Conservation (phyloP, 1,139 yeast genomes). For the Yamadazyma pseudoaaseri region DNA sequence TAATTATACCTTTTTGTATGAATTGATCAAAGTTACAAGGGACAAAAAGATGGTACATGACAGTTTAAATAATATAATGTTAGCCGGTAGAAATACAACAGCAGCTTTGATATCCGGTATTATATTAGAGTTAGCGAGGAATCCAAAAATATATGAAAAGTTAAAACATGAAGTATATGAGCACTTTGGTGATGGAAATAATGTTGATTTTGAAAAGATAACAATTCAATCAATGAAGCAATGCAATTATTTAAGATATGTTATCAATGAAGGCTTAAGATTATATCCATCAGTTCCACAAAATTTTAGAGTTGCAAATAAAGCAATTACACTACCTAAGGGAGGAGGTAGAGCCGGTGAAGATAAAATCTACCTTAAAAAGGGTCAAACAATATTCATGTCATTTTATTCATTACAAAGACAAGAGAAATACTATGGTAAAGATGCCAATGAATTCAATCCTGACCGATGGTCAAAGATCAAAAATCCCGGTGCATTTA, state of each 20-base stretch:
- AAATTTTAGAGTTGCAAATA: constrained; percentile 43
- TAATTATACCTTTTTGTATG: constrained; percentile 46
- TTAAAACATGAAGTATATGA: constrained; percentile 32
- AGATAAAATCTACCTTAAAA: constrained; percentile 41
- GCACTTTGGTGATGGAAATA: constrained; percentile 26
- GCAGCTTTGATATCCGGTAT: constrained; percentile 46
- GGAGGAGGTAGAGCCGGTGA: constrained; percentile 52
- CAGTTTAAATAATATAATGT: constrained; percentile 45
- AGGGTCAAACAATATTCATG: constrained; percentile 45
- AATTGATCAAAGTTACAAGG: constrained; percentile 44
- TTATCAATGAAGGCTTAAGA: constrained; percentile 50
- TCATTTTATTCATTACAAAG: constrained; percentile 46
- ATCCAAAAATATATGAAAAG: constrained; percentile 34
- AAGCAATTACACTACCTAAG: constrained; percentile 47
- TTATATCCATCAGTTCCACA: constrained; percentile 55
- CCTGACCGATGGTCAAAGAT: constrained; percentile 51
- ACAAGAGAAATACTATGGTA: constrained; percentile 40
- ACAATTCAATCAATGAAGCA: constrained; percentile 47
- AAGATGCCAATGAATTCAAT: constrained; percentile 43
- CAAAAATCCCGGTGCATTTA: constrained; percentile 32
- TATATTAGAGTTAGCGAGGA: constrained; percentile 40
- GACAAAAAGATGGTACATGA: constrained; percentile 48
- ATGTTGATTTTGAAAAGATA: constrained; percentile 17
- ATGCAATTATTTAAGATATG: constrained; percentile 47
- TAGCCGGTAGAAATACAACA: constrained; percentile 56